phyloP scores from a whole-genome alignment of 2,329 filamentous ascomycete genomes.

The Sporothrix sp. region DNA sequence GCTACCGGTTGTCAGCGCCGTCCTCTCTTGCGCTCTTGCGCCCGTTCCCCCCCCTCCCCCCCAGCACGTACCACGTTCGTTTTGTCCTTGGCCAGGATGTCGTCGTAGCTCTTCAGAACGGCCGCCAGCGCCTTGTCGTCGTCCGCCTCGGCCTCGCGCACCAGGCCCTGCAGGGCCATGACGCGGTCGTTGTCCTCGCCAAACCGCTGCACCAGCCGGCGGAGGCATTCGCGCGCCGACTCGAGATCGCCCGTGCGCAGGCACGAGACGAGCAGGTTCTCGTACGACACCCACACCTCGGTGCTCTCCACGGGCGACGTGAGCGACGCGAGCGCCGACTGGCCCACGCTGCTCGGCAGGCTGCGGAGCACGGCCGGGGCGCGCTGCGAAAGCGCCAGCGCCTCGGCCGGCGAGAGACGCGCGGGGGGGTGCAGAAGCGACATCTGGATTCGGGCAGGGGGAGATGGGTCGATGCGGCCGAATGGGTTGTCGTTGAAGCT shows the following conservation, averaged over 20 bases:
- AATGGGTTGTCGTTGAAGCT: background rate
- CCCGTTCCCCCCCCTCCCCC: background rate
- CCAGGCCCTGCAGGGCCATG: conserved; percentile 70
- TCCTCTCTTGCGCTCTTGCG: background rate
- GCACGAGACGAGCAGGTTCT: conserved; percentile 77
- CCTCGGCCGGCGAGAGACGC: conserved; percentile 45
- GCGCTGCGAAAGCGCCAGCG: conserved; percentile 50
- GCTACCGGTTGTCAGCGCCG: conserved; percentile 36
- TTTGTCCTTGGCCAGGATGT: conserved; percentile 60
- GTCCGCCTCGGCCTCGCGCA: conserved; percentile 70
- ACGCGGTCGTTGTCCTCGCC: conserved; percentile 76
- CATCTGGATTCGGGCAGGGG: conserved; percentile 32
- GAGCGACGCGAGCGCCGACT: conserved; percentile 44
- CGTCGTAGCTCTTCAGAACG: conserved; percentile 69
- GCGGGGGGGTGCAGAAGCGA: conserved; percentile 48
- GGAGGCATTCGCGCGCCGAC: conserved; percentile 64
- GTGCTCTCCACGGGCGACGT: conserved; percentile 56
- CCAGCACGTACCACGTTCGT: conserved; percentile 62
- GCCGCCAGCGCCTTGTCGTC: conserved; percentile 54
- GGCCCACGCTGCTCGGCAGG: conserved; percentile 43
- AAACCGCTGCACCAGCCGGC: conserved; percentile 69
- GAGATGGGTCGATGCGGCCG: background rate
- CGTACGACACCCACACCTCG: conserved; percentile 75
- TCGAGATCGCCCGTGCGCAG: conserved; percentile 75
- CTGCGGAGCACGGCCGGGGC: conserved; percentile 47